Base-by-base conservation (phyloP, 257 asterid species). In the Leptodermis oblonga region DNA sequence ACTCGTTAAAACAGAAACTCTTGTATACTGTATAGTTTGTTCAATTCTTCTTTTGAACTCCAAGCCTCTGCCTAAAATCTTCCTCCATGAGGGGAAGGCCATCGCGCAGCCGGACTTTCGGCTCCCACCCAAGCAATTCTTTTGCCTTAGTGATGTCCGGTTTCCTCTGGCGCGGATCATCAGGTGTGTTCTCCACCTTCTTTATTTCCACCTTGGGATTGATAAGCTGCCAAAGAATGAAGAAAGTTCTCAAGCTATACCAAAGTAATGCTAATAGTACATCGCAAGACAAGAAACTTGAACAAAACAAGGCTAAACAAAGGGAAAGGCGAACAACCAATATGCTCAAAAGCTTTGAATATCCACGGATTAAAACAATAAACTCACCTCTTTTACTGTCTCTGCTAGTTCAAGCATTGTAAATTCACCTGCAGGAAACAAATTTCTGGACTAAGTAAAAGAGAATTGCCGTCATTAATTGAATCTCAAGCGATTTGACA, bases 51-150 rank as follows among this genome's bases (percentile, higher is more conserved):
- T 59, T 82, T 5, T 89, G 60, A 65, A 87, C 87, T 31, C 74
- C 94, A 14, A 92, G 88, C 86, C 98, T 85, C 74, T 37, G 64
- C 74, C 98, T 90, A 53, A 92, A 92, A 77, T 92, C 98, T 0
- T 88, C 93, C 86, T 90, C 98, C 98, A 92, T 92, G 60, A 86
- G 93, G 10, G 95, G 98, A 77, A 92, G 87, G 78, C 98, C 98
- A 0, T 88, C 86, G 6, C 86, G 86, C 80, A 92, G 77, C 82
- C 84, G 90, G 77, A 92, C 42, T 86, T 81, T 86, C 3, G 98
- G 98, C 79, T 92, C 96, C 98, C 98, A 92, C 2, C 93, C 96
- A 1, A 92, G 84, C 74, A 86, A 65, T 69, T 86, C 90, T 69
- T 82, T 92, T 1, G 98, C 98, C 90, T 87, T 88, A 3, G 96